These are phyloP conservation scores for Aspergillus arachidicola DNA, from an alignment of 2,329 filamentous ascomycete genomes.

Conservation along the genomic window DNA sequence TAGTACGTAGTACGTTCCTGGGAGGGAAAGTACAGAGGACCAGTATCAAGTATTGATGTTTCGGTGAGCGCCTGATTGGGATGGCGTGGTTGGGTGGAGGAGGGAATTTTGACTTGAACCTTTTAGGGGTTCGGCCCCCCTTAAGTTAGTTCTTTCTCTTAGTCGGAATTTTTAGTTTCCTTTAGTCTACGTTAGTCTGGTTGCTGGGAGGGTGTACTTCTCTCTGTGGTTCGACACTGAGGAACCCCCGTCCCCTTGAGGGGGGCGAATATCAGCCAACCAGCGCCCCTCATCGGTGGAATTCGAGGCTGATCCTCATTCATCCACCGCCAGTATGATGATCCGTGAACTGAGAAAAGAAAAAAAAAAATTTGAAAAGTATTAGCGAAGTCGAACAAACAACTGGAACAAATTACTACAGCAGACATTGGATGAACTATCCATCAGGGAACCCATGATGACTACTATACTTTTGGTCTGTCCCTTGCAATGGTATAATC, in stretches of 20 bases:
- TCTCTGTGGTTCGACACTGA: conserved; percentile 21
- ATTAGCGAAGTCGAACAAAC: too few relatives aligned
- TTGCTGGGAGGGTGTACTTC: conserved; percentile 1
- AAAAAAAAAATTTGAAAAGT: not conserved
- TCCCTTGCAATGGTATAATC: not conserved
- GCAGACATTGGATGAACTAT: not conserved
- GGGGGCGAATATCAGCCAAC: conserved; percentile 18
- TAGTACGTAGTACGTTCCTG: not conserved
- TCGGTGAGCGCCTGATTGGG: conserved; percentile 11
- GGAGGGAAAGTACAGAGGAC: not conserved
- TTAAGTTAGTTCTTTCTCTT: not conserved
- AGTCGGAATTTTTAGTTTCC: not conserved
- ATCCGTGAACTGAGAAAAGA: conserved; percentile 3
- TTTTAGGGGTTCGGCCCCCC: conserved; percentile 18
- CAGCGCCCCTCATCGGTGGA: conserved; percentile 16
- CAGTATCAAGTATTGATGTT: not conserved
- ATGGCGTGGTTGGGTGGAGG: conserved; percentile 9
- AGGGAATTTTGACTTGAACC: not conserved
- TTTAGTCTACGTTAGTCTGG: not conserved
- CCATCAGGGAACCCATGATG: not conserved
- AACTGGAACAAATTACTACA: too few relatives aligned
- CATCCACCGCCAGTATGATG: conserved; percentile 19
- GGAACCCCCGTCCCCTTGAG: conserved; percentile 17
- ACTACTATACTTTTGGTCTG: not conserved
- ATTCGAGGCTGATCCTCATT: conserved; percentile 26